phyloP scores from a whole-genome alignment of 352 stramenopile genomes.

The Pythium dissimile region DNA sequence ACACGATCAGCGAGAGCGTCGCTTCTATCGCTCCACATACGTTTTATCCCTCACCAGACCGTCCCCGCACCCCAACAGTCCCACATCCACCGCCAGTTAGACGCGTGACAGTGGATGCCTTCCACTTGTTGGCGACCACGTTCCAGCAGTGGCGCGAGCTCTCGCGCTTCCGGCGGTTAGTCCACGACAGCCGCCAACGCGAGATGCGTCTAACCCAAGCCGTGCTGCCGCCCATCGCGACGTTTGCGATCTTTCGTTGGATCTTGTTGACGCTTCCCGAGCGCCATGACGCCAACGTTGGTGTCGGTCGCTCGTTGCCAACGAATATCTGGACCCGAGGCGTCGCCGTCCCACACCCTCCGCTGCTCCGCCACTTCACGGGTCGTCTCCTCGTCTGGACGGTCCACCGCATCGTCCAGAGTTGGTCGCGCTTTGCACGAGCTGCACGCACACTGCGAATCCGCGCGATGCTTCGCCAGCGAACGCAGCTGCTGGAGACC shows the following conservation, averaged over 20 bases:
- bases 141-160: slow-evolving; percentile 50
- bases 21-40: not conserved
- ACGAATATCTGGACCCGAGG: slow-evolving; percentile 27
- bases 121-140: slow-evolving; percentile 29
- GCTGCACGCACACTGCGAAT: slow-evolving; percentile 13
- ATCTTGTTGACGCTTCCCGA: slow-evolving; percentile 31
- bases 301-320: slow-evolving; percentile 31
- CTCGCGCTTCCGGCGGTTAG: slow-evolving; percentile 29
- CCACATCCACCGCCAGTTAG: not conserved
- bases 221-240: slow-evolving; percentile 28
- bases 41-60: not conserved
- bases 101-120: not conserved
- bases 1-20: not conserved
- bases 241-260: slow-evolving; percentile 49
- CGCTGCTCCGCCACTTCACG: slow-evolving; percentile 14
- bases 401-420: slow-evolving; percentile 13
- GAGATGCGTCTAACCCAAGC: slow-evolving; percentile 23
- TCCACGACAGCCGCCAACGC: slow-evolving; percentile 23
- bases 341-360: not conserved
- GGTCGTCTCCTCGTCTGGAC: slow-evolving; percentile 14
- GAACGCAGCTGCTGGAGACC: slow-evolving; percentile 27
- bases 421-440: slow-evolving; percentile 14
- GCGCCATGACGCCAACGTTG: slow-evolving; percentile 17
- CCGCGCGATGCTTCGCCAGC: slow-evolving; percentile 24
- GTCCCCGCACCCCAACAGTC: not conserved